Evolutionary conservation across 1,139 yeast species (phyloP).

Genomic region (Pichia sp.): DNA sequence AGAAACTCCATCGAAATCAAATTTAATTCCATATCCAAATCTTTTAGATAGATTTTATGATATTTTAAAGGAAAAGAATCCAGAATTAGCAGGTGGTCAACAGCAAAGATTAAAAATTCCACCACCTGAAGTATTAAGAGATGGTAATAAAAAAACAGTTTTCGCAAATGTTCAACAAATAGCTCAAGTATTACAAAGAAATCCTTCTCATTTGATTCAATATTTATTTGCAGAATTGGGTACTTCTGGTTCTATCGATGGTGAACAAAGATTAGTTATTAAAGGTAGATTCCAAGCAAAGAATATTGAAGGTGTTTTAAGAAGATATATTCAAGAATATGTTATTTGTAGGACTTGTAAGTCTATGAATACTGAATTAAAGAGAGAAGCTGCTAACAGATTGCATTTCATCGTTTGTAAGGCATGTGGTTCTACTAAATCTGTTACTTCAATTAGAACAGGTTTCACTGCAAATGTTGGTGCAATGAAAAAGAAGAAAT

Average conservation of each 20-base stretch:
- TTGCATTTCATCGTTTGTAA: conserved; percentile 96
- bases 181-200: conserved; percentile 89
- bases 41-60: conserved; percentile 79
- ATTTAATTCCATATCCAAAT: conserved; percentile 70
- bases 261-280: conserved; percentile 91
- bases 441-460: conserved; percentile 94
- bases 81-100: conserved; percentile 96
- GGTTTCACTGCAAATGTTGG: conserved; percentile 98
- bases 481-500: conserved; percentile 53
- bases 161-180: conserved; percentile 95
- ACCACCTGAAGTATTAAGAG: conserved; percentile 95
- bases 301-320: conserved; percentile 92
- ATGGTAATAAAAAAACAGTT: conserved; percentile 93
- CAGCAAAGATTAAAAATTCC: conserved; percentile 94
- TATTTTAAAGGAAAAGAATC: conserved; percentile 86
- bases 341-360: conserved; percentile 99
- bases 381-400: conserved; percentile 93
- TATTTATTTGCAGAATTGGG: conserved; percentile 97
- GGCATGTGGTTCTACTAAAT: conserved; percentile 96
- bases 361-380: conserved; percentile 92
- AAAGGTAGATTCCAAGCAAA: conserved; percentile 98
- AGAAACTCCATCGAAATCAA: conserved; percentile 30
- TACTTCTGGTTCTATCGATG: conserved; percentile 98
- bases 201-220: conserved; percentile 95
- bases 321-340: conserved; percentile 94